Conservation (phyloP, 768 basidiomycete species). For the Xerocomellus chrysenteron region DNA sequence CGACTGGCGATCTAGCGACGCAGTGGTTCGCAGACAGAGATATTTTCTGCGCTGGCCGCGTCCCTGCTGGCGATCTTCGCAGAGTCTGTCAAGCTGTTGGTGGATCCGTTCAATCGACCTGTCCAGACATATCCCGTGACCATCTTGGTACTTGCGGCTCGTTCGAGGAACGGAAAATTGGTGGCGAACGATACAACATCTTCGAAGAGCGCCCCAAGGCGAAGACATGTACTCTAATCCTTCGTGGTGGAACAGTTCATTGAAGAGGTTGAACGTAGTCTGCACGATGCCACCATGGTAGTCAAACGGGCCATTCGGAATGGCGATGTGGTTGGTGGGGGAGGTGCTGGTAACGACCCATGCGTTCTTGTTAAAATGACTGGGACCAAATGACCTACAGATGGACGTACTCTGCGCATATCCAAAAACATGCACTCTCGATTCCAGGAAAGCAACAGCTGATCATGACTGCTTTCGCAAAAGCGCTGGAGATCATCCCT, state of each 20-base stretch:
- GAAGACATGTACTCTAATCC: slow-evolving; percentile 91
- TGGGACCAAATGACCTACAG: slow-evolving; percentile 41
- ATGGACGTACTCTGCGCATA: slow-evolving; percentile 97
- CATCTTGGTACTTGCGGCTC: slow-evolving; percentile 92
- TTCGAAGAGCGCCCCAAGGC: slow-evolving; percentile 92
- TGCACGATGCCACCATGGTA: slow-evolving; percentile 99
- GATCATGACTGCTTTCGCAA: slow-evolving; percentile 93
- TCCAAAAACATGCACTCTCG: slow-evolving; percentile 85
- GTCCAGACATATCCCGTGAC: slow-evolving; percentile 85
- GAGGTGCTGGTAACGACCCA: slow-evolving; percentile 74
- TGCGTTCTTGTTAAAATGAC: neutral
- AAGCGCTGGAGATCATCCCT: slow-evolving; percentile 96
- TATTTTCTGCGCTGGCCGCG: slow-evolving; percentile 98
- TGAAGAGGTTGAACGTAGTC: slow-evolving; percentile 93
- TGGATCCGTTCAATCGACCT: slow-evolving; percentile 92
- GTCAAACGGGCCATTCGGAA: slow-evolving; percentile 96
- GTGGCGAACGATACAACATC: slow-evolving; percentile 94
- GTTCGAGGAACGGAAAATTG: slow-evolving; percentile 95
- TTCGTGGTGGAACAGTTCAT: slow-evolving; percentile 99
- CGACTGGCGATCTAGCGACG: slow-evolving; percentile 98
- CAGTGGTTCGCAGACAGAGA: slow-evolving; percentile 99
- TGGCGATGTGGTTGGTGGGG: slow-evolving; percentile 95
- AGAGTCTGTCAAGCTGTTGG: slow-evolving; percentile 96
- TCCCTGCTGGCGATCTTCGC: slow-evolving; percentile 84
- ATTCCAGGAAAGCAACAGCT: slow-evolving; percentile 96